A percentile compares a stretch with the other conserved stretches of the same genome.
These are phyloP conservation scores for Laburnicola sp. DNA, from an alignment of 2,329 filamentous ascomycete species.

Conservation along the genomic window DNA sequence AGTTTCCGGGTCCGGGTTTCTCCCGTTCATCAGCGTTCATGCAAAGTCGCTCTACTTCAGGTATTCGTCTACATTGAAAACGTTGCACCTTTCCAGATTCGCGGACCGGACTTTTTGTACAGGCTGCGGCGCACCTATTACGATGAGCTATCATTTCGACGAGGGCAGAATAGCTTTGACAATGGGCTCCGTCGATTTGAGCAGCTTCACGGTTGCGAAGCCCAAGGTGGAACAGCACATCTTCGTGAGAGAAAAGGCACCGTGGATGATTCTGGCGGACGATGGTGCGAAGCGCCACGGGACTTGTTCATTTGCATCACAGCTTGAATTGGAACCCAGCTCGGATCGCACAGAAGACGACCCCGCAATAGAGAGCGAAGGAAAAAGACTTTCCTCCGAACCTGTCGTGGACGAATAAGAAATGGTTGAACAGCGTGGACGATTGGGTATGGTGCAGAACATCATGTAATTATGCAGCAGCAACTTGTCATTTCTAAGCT, in stretches of 20 bases:
- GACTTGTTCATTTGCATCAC: not conserved
- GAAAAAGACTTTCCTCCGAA: too few relatives aligned
- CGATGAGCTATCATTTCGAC: slow-evolving; percentile 47
- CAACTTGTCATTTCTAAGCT: too few relatives aligned
- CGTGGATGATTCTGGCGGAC: slow-evolving; percentile 34
- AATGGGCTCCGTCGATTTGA: slow-evolving; percentile 49
- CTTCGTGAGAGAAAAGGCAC: slow-evolving; percentile 48
- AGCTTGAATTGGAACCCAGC: slow-evolving; percentile 6
- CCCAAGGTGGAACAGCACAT: slow-evolving; percentile 47
- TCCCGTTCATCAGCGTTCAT: slow-evolving; percentile 49
- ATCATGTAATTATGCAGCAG: too few relatives aligned
- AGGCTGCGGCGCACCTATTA: slow-evolving; percentile 52
- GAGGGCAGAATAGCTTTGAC: slow-evolving; percentile 41
- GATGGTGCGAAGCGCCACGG: slow-evolving; percentile 34
- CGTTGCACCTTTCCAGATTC: slow-evolving; percentile 44
- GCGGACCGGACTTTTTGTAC: slow-evolving; percentile 52
- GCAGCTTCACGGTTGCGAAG: slow-evolving; percentile 38
- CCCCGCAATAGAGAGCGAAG: too few relatives aligned
- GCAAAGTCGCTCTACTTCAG: slow-evolving; percentile 41
- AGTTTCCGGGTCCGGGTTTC: slow-evolving; percentile 51
- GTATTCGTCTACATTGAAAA: slow-evolving; percentile 32
- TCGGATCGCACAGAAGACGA: not conserved
- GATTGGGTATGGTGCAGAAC: too few relatives aligned
- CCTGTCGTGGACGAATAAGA: too few relatives aligned
- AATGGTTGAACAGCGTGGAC: too few relatives aligned